Evolutionary conservation across 148 eudicot species (phyloP).

Genomic region (Chenopodium album): DNA sequence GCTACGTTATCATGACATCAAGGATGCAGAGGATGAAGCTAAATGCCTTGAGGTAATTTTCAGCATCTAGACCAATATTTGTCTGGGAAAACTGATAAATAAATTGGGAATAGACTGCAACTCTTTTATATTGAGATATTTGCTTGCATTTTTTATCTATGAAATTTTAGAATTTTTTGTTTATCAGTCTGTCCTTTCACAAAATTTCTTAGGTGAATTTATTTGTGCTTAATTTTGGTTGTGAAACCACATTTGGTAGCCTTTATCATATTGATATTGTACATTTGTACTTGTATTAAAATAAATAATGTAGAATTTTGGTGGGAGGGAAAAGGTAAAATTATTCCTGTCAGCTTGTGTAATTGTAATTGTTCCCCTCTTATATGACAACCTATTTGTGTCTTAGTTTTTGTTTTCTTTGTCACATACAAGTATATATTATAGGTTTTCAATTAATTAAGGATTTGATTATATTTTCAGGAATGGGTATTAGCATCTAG

Average conservation of each 20-base stretch:
- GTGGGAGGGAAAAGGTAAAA: too few species aligned
- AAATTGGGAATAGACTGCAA: background rate
- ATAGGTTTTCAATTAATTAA: background rate
- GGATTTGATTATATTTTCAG: slow-evolving; percentile 31
- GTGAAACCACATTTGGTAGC: background rate
- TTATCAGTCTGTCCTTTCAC: background rate
- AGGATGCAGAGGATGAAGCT: slow-evolving; percentile 69
- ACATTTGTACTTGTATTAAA: too few species aligned
- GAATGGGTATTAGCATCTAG: slow-evolving; percentile 78
- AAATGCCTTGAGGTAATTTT: slow-evolving; percentile 60
- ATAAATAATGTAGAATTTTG: too few species aligned
- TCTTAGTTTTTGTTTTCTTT: background rate
- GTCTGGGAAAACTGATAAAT: background rate
- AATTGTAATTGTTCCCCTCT: too few species aligned
- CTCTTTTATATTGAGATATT: background rate
- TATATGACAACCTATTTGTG: background rate
- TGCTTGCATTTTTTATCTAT: background rate
- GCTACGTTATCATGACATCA: slow-evolving; percentile 65
- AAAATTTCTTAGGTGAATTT: background rate
- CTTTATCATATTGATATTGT: too few species aligned
- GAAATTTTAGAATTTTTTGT: too few species aligned
- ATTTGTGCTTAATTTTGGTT: background rate
- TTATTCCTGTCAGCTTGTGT: too few species aligned
- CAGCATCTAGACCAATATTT: background rate
- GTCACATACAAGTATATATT: too few species aligned